Percentiles rank a stretch among this genome's conserved stretches.
phyloP scores from a whole-genome alignment of 176 grass and related monocot species.

The Oryza glumipatula region DNA sequence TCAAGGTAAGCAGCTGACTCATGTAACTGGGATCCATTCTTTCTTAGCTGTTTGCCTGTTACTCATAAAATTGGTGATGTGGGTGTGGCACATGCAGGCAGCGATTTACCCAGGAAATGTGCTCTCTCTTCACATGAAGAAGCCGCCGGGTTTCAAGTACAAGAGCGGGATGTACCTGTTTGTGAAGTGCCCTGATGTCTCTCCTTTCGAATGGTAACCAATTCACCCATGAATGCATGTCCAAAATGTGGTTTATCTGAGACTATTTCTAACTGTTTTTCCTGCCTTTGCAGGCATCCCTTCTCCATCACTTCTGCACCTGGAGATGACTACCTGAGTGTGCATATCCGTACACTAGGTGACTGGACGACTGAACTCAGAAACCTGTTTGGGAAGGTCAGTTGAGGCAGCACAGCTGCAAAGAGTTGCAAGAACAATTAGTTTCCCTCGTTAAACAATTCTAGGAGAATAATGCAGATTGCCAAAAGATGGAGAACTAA shows the following conservation, averaged over 20 bases:
- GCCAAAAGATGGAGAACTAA: conserved; percentile 19
- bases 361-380: conserved; percentile 96
- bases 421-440: conserved; percentile 8
- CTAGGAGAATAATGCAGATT: conserved; percentile 2
- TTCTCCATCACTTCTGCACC: conserved; percentile 98
- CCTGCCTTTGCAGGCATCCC: conserved; percentile 71
- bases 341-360: conserved; percentile 93
- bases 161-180: conserved; percentile 99
- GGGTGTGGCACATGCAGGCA: conserved; percentile 56
- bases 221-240: conserved; percentile 17
- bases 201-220: conserved; percentile 92
- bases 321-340: conserved; percentile 80
- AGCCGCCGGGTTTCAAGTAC: conserved; percentile 92
- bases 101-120: conserved; percentile 98
- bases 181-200: conserved; percentile 94
- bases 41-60: neutral
- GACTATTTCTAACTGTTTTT: conserved; percentile 30
- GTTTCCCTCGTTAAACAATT: conserved; percentile 8
- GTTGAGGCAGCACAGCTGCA: conserved; percentile 34
- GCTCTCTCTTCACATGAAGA: conserved; percentile 94
- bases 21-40: neutral
- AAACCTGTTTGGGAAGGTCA: conserved; percentile 89
- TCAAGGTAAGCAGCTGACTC: conserved; percentile 61
- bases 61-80: neutral
- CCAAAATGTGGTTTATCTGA: conserved; percentile 16